Evolutionary conservation across 352 stramenopile species (phyloP).

Genomic region (Phytopythium litorale): DNA sequence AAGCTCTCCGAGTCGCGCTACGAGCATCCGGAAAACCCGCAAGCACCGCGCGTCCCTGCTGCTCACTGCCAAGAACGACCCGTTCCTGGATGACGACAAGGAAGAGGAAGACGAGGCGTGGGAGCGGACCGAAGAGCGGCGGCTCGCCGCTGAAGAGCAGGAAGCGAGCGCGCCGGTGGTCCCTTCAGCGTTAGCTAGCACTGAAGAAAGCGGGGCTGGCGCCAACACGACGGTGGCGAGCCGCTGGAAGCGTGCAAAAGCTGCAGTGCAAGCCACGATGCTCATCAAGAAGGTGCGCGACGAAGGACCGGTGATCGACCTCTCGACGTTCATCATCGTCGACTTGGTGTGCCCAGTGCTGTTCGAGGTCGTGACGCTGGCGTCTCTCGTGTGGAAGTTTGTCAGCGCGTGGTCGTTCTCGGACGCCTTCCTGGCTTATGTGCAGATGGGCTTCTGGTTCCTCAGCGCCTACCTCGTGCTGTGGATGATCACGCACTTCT

Average conservation of each 20-base stretch:
- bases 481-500: constrained; percentile 77
- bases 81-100: constrained; percentile 50
- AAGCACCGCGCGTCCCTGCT: constrained; percentile 22
- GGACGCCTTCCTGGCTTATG: constrained; percentile 65
- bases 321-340: constrained; percentile 73
- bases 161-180: constrained; percentile 17
- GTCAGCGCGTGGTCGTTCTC: constrained; percentile 47
- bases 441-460: constrained; percentile 66
- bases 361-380: constrained; percentile 59
- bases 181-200: constrained; percentile 8
- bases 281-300: constrained; percentile 55
- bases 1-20: background rate
- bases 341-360: constrained; percentile 71
- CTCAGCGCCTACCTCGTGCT: constrained; percentile 53
- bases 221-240: constrained; percentile 24
- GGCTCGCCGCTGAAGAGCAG: constrained; percentile 24
- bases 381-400: constrained; percentile 47
- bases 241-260: constrained; percentile 52
- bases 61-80: constrained; percentile 45
- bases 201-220: constrained; percentile 3
- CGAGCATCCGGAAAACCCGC: background rate
- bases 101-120: constrained; percentile 51
- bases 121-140: constrained; percentile 28
- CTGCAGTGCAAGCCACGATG: constrained; percentile 50
- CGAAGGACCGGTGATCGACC: constrained; percentile 53